Evolutionary conservation across 208 protist species (phyloP), one percentile per base, ranked within the genome.

Genomic region (Naegleria fowleri): DNA sequence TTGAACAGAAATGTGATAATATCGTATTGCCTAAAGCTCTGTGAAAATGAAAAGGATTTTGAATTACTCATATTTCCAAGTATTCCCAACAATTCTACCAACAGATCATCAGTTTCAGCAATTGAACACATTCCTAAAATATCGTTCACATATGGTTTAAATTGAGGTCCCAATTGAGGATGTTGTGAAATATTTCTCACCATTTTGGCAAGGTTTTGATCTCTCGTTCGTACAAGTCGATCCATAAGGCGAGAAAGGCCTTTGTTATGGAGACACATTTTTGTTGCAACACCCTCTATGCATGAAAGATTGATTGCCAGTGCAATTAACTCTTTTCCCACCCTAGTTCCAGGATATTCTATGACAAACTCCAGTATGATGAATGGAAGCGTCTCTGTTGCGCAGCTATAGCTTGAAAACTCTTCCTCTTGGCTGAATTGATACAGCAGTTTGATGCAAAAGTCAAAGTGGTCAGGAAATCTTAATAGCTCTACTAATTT

Each of bases 51-150:
- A 59, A 67, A 33, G 19, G 11, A 15, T 39, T 91, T 15, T 7
- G 79, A 41, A n/a, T 48, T 59, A 33, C 40, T 51, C 52, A 92
- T 59, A 76, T 76, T 75, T 36, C 55, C 92, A 15, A 92, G 36
- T 15, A 86, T 90, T 36, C 92, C 92, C 36, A 92, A 29, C 5
- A 40, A 83, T 52, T 92, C 92, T 19, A 92, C 92, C 58, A 92
- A 6, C 5, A 92, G 19, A 22, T 91, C 86, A n/a, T 36, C 86
- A 58, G 92, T 29, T 38, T 83, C 51, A 0, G 22, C 41, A 16
- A 88, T 59, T n/a, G 91, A n/a, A 92, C 79, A 75, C 84, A 83
- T 41, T 33, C 48, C 25, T 36, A 59, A 25, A 25, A 92, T 90
- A 25, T 92, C 91, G 13, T 41, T 16, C 36, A 88, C 36, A 88